Conservation (phyloP, 75 land plant species). For the Pinus taeda region DNA sequence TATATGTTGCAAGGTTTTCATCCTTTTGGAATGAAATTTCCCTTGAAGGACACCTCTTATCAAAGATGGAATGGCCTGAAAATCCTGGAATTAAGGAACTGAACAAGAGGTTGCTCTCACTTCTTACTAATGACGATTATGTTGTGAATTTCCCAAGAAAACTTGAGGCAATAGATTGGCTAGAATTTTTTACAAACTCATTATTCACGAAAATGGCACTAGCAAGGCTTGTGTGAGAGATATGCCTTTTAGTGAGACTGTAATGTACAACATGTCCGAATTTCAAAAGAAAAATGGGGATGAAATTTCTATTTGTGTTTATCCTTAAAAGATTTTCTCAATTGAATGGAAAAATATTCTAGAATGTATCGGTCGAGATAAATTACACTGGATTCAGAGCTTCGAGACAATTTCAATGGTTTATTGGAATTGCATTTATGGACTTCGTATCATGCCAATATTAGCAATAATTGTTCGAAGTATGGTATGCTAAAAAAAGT, state of each 20-base stretch:
- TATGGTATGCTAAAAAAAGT: constrained; percentile 95
- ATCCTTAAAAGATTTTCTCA: constrained; percentile 92
- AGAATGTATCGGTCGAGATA: constrained; percentile 64
- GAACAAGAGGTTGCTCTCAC: constrained; percentile 69
- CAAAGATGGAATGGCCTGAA: constrained; percentile 60
- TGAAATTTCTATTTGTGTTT: constrained; percentile 88
- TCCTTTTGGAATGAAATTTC: too few relatives aligned
- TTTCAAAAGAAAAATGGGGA: constrained; percentile 76
- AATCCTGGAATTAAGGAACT: constrained; percentile 58
- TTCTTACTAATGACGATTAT: constrained; percentile 85
- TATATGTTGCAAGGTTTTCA: too few relatives aligned
- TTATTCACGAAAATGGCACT: constrained; percentile 92
- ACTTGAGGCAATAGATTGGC: constrained; percentile 83
- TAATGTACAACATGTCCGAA: constrained; percentile 75
- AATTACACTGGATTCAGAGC: constrained; percentile 33
- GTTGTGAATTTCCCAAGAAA: constrained; percentile 84
- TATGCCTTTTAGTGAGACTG: constrained; percentile 89
- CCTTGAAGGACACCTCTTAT: constrained; percentile 57
- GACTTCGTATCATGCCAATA: constrained; percentile 86
- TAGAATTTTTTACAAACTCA: constrained; percentile 90
- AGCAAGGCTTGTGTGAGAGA: constrained; percentile 68
- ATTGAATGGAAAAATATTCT: constrained; percentile 90
- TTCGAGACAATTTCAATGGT: constrained; percentile 37
- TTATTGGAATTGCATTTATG: constrained; percentile 74
- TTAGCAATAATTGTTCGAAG: constrained; percentile 94